A percentile compares a stretch with the other conserved stretches of the same genome.
phyloP scores from a whole-genome alignment of 345 rosid species.

The Eutrema heterophyllum region DNA sequence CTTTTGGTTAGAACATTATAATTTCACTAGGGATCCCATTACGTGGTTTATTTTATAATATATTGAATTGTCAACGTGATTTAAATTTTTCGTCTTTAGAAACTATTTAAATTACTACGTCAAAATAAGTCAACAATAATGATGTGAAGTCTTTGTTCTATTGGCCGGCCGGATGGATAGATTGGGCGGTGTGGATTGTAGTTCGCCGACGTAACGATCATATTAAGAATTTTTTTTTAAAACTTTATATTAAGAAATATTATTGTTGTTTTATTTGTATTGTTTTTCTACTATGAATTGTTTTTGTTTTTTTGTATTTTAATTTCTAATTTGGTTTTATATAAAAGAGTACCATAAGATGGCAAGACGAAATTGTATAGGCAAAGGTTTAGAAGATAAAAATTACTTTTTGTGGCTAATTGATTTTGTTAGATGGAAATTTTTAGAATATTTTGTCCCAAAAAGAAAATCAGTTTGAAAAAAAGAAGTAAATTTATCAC shows the following conservation, averaged over 20 bases:
- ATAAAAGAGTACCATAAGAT: background rate
- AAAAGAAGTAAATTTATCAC: background rate
- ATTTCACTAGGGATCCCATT: background rate
- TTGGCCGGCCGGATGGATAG: conserved; percentile 24
- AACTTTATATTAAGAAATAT: background rate
- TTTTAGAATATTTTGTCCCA: background rate
- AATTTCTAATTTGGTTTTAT: background rate
- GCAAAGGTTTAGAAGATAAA: background rate
- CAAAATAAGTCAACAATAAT: background rate
- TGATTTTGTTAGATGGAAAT: background rate
- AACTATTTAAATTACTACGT: background rate
- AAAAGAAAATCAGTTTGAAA: background rate
- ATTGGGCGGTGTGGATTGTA: conserved; percentile 20
- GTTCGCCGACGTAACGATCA: conserved; percentile 1
- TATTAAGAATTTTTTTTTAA: background rate
- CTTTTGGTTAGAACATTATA: background rate
- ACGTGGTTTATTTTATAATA: background rate
- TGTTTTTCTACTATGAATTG: background rate
- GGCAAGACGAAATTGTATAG: background rate
- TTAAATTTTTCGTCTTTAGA: background rate
- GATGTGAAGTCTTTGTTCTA: background rate
- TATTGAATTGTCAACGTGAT: background rate
- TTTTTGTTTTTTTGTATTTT: background rate
- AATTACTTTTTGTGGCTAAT: background rate
- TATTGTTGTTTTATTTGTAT: background rate